phyloP scores from a whole-genome alignment of 2,329 filamentous ascomycete genomes.

The Diplodia seriata region DNA sequence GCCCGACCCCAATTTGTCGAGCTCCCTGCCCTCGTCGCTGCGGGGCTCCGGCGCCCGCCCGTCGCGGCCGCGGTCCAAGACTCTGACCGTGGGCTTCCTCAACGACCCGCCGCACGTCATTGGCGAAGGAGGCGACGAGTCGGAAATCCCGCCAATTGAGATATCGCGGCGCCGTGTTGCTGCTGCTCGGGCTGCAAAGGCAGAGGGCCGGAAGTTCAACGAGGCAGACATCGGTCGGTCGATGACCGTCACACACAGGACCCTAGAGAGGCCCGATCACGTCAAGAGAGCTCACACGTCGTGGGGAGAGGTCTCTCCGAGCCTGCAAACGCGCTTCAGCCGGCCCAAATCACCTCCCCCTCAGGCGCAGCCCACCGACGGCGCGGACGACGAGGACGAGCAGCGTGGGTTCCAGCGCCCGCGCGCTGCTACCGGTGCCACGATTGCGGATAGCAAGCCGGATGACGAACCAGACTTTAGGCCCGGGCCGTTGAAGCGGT shows the following conservation, averaged over 20 bases:
- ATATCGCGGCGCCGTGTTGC: conserved; percentile 59
- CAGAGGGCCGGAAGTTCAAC: conserved; percentile 25
- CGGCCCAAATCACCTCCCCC: conserved; percentile 31
- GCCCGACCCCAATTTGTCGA: conserved; percentile 45
- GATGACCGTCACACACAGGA: conserved; percentile 26
- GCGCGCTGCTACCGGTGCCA: conserved; percentile 39
- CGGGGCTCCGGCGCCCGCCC: conserved; percentile 46
- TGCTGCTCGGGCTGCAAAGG: conserved; percentile 24
- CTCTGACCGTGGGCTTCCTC: conserved; percentile 76
- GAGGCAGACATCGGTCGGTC: conserved; percentile 30
- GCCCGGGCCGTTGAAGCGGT: conserved; percentile 61
- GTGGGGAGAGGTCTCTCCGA: conserved; percentile 46
- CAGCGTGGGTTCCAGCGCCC: conserved; percentile 34
- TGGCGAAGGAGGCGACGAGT: conserved; percentile 89
- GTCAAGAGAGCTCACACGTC: conserved; percentile 45
- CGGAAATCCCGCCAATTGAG: conserved; percentile 73
- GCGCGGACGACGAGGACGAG: conserved; percentile 20
- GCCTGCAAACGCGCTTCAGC: conserved; percentile 40
- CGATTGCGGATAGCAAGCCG: conserved; percentile 38
- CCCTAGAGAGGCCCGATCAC: conserved; percentile 18
- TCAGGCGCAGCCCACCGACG: conserved; percentile 17
- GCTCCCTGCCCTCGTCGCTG: conserved; percentile 40
- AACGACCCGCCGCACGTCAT: conserved; percentile 79
- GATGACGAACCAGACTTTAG: conserved; percentile 41
- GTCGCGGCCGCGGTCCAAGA: conserved; percentile 62